phyloP scores from a whole-genome alignment of 176 grass and related monocot species.

The Bonia amplexicaulis region DNA sequence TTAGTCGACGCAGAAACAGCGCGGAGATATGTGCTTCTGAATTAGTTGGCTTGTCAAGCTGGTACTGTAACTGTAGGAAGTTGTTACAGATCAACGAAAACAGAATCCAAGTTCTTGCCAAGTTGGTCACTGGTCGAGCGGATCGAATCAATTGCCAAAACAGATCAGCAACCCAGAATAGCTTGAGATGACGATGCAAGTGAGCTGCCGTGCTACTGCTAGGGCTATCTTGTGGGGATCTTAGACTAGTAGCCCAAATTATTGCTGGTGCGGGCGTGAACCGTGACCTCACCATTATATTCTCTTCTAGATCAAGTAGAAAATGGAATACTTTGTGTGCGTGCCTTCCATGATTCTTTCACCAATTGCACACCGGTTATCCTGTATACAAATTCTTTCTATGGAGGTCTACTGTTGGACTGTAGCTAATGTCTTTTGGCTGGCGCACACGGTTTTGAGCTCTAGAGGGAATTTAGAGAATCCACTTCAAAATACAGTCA shows the following conservation, averaged over 20 bases:
- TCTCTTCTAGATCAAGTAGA: constrained; percentile 43
- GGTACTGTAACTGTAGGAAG: background rate
- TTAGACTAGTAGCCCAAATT: constrained; percentile 40
- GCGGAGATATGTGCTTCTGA: background rate
- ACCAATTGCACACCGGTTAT: constrained; percentile 27
- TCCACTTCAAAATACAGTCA: too few relatives aligned
- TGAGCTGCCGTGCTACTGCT: constrained; percentile 6
- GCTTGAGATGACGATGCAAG: constrained; percentile 23
- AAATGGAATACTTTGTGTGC: constrained; percentile 32
- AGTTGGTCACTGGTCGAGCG: background rate
- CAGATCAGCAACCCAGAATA: background rate
- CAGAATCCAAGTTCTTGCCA: background rate
- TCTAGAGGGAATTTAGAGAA: too few relatives aligned
- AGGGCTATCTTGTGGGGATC: constrained; percentile 23
- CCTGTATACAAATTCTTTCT: constrained; percentile 15
- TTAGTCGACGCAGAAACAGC: background rate
- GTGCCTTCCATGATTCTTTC: constrained; percentile 35
- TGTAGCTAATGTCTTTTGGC: too few relatives aligned
- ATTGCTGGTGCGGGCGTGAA: constrained; percentile 37
- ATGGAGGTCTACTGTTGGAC: too few relatives aligned
- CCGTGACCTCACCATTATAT: constrained; percentile 44
- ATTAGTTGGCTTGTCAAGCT: background rate
- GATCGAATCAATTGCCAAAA: background rate
- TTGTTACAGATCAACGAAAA: background rate
- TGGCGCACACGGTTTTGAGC: too few relatives aligned